Evolutionary conservation across 495 filamentous ascomycete genomes (phyloP).

Genomic region (Usnea hakonensis): DNA sequence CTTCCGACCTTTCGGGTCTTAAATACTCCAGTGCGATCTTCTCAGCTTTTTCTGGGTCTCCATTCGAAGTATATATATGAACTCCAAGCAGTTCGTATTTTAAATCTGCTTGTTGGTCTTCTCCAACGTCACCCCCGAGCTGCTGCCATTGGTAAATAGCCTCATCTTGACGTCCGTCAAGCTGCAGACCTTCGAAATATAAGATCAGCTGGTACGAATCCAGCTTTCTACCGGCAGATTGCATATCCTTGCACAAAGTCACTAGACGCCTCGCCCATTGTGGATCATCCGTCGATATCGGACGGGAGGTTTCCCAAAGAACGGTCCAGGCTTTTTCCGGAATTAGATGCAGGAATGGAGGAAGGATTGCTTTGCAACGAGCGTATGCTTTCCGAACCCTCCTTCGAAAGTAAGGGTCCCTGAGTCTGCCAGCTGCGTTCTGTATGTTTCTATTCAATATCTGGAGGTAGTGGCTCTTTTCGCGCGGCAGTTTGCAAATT

Average conservation of each 20-base stretch:
- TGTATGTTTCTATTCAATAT: conserved; percentile 23
- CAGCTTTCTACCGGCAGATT: conserved; percentile 44
- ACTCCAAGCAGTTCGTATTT: conserved; percentile 63
- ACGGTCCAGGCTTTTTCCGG: conserved; percentile 47
- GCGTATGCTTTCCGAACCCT: conserved; percentile 38
- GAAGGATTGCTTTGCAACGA: conserved; percentile 39
- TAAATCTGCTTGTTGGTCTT: conserved; percentile 42
- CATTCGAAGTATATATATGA: conserved; percentile 52
- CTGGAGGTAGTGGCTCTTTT: conserved; percentile 21
- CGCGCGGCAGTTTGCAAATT: conserved; percentile 20
- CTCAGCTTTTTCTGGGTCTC: conserved; percentile 55
- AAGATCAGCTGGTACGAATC: conserved; percentile 50
- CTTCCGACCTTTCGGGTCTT: conserved; percentile 37
- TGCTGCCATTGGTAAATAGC: conserved; percentile 62
- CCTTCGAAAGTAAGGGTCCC: conserved; percentile 22
- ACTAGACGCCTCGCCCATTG: conserved; percentile 54
- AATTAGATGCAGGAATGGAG: conserved; percentile 37
- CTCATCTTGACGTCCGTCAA: conserved; percentile 47
- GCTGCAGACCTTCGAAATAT: conserved; percentile 57
- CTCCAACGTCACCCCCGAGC: conserved; percentile 44
- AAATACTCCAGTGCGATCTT: conserved; percentile 54
- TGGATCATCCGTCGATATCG: conserved; percentile 34
- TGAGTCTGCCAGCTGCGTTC: conserved; percentile 16
- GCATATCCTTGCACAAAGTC: conserved; percentile 54
- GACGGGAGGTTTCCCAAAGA: conserved; percentile 44